phyloP scores from a whole-genome alignment of 1,139 yeast genomes.

The Lodderomyces pseudojiufengensis region DNA sequence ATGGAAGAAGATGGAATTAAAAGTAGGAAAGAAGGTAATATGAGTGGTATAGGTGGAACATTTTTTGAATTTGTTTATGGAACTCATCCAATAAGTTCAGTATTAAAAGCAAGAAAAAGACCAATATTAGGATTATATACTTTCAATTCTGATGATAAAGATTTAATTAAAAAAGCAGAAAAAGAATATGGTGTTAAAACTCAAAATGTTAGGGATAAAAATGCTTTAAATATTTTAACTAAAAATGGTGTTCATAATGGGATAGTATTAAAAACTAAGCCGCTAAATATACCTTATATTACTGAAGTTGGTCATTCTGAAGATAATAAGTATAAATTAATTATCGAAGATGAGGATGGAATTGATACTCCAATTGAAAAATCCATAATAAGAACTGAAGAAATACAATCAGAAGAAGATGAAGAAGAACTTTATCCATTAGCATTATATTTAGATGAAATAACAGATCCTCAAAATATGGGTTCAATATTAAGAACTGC shows the following conservation, averaged over 20 bases:
- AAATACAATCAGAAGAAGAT: conserved; percentile 7
- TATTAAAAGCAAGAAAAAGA: conserved; percentile 56
- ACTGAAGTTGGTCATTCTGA: conserved; percentile 29
- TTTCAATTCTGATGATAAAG: conserved; percentile 33
- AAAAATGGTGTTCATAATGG: conserved; percentile 82
- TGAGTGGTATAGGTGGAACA: conserved; percentile 24
- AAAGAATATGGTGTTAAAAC: conserved; percentile 38
- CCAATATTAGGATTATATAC: conserved; percentile 50
- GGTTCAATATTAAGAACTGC: conserved; percentile 87
- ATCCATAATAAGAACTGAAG: conserved; percentile 15
- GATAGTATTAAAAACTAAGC: conserved; percentile 65
- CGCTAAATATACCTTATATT: conserved; percentile 46
- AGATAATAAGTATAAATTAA: conserved; percentile 27
- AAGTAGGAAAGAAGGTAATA: not conserved
- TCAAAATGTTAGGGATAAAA: conserved; percentile 44
- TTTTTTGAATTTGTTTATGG: conserved; percentile 72
- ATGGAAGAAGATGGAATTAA: not conserved
- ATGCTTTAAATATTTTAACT: conserved; percentile 58
- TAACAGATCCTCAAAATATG: conserved; percentile 86
- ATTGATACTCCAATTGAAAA: conserved; percentile 15
- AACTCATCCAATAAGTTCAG: conserved; percentile 70
- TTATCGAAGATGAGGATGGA: conserved; percentile 9
- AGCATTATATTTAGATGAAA: conserved; percentile 75
- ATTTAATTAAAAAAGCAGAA: conserved; percentile 45
- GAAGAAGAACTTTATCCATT: conserved; percentile 47